phyloP scores from a whole-genome alignment of 1,139 yeast genomes.

The Hemisphaericaspora xylanilytica region DNA sequence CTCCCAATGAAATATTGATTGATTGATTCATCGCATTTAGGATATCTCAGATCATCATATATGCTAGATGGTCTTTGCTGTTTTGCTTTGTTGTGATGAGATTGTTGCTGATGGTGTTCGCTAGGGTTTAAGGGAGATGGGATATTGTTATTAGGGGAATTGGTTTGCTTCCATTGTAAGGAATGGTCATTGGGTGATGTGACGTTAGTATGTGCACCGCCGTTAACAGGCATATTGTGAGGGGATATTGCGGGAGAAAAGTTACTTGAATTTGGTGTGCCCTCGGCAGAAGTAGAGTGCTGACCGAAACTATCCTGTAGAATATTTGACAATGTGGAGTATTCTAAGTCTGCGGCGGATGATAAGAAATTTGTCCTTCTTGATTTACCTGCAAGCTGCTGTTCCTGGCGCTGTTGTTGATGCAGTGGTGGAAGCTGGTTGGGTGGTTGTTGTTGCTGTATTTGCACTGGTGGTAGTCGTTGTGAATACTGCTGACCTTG shows the following conservation, averaged over 20 bases:
- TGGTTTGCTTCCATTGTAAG: constrained; percentile 1
- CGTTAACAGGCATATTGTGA: constrained; percentile 16
- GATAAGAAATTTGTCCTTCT: constrained; percentile 54
- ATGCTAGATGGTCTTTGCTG: constrained; percentile 4
- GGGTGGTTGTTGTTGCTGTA: constrained; percentile 4
- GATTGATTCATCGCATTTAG: constrained; percentile 46
- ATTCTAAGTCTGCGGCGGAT: constrained; percentile 77
- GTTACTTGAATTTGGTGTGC: constrained; percentile 39
- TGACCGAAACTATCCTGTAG: constrained; percentile 51
- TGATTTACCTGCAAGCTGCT: too few species aligned
- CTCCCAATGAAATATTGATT: constrained; percentile 63
- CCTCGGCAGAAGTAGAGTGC: constrained; percentile 38
- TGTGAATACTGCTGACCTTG: constrained; percentile 2
- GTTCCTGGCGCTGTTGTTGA: too few species aligned
- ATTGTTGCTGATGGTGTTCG: constrained; percentile 5
- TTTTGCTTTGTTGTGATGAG: background rate
- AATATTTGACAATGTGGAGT: constrained; percentile 72
- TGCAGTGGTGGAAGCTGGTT: constrained; percentile 1
- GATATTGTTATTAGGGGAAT: constrained; percentile 1
- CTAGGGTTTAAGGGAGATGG: constrained; percentile 14
- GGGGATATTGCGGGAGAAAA: constrained; percentile 43
- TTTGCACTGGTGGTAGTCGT: constrained; percentile 2
- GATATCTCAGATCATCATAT: constrained; percentile 13
- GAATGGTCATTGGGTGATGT: constrained; percentile 8
- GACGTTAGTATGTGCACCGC: constrained; percentile 4